Conservation (phyloP, 2,329 filamentous ascomycete species). For the Diaporthe sp. region DNA sequence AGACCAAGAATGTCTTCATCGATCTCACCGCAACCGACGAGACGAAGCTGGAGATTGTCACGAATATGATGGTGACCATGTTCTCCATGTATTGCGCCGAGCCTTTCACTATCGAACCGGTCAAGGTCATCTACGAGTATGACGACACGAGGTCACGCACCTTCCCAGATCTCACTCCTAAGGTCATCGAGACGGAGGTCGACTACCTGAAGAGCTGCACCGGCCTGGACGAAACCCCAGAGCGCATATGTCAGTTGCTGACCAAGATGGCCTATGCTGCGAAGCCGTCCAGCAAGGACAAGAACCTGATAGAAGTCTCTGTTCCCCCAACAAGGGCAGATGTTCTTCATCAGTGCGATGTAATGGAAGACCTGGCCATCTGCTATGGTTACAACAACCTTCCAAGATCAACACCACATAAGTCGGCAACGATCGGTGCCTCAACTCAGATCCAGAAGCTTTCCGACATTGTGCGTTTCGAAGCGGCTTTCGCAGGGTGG, state of each 20-base stretch:
- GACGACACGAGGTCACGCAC: conserved; percentile 80
- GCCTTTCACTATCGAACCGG: conserved; percentile 91
- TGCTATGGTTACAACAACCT: conserved; percentile 98
- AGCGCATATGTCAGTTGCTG: conserved; percentile 82
- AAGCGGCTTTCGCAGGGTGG: conserved; percentile 95
- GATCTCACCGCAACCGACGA: conserved; percentile 96
- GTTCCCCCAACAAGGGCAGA: conserved; percentile 93
- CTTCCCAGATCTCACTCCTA: conserved; percentile 82
- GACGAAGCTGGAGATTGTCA: conserved; percentile 96
- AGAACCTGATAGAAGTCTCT: conserved; percentile 81
- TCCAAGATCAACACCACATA: conserved; percentile 86
- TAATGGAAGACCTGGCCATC: conserved; percentile 98
- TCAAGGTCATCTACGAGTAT: conserved; percentile 92
- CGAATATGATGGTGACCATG: conserved; percentile 96
- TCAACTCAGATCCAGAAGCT: conserved; percentile 95
- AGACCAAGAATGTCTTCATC: conserved; percentile 95
- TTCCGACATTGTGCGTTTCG: conserved; percentile 86
- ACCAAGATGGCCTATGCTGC: conserved; percentile 91
- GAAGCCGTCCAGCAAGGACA: conserved; percentile 75
- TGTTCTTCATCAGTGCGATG: conserved; percentile 94
- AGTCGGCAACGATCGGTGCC: conserved; percentile 86
- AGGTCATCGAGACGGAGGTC: conserved; percentile 83
- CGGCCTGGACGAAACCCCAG: conserved; percentile 79
- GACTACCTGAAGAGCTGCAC: conserved; percentile 95
- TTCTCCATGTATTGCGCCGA: conserved; percentile 93